A percentile compares a stretch with the other conserved stretches of the same genome.
Conservation (phyloP, 257 asterid species). For the Eustoma russellianum region DNA sequence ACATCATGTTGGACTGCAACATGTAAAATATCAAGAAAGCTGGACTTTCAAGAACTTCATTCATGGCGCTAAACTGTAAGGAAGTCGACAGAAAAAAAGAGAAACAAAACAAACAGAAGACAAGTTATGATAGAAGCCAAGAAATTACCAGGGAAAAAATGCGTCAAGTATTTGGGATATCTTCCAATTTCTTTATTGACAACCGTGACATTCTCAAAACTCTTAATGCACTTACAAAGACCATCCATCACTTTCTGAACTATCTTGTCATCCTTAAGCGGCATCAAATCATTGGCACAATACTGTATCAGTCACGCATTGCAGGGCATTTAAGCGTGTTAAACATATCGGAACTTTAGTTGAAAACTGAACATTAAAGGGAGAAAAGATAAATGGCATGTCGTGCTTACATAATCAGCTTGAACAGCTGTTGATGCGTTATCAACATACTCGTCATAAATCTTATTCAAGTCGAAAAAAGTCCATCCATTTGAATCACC, state of each 20-base stretch:
- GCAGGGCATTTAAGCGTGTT: conserved; percentile 1
- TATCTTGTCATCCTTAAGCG: conserved; percentile 40
- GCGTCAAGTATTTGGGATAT: conserved; percentile 47
- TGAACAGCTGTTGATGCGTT: conserved; percentile 32
- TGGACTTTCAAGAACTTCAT: background rate
- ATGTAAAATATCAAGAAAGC: no score
- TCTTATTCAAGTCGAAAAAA: conserved; percentile 37
- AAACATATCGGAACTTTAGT: background rate
- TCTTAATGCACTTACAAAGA: conserved; percentile 39
- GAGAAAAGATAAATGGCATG: background rate
- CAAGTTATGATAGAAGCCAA: no score
- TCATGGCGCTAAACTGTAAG: background rate
- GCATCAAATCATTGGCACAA: conserved; percentile 44
- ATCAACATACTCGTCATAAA: conserved; percentile 35
- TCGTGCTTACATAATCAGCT: conserved; percentile 41
- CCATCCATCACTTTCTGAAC: conserved; percentile 38
- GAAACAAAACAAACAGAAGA: no score
- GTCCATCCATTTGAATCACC: conserved; percentile 42
- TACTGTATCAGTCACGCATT: conserved; percentile 32
- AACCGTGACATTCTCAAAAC: conserved; percentile 33
- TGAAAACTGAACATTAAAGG: background rate
- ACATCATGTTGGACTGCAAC: no score
- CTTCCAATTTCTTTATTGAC: conserved; percentile 52
- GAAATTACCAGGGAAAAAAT: conserved; percentile 48
- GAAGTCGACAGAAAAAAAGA: background rate